Evolutionary conservation across 441 rosid species (phyloP), one percentile per base, ranked within the genome.

Genomic region (Corymbia calophylla): DNA sequence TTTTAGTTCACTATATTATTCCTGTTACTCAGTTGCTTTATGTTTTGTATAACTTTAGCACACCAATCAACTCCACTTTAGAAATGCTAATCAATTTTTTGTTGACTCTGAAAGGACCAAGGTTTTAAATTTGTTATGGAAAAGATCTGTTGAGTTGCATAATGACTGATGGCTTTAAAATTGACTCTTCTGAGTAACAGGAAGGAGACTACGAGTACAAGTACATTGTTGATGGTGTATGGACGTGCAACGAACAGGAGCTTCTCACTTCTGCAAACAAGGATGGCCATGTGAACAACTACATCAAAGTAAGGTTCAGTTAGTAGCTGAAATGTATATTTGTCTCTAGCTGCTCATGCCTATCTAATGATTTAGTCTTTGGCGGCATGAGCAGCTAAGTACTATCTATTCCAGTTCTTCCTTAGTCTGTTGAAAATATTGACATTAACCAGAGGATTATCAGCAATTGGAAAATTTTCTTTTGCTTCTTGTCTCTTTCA

Each of bases 161-260:
- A 39, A 39, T 47, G 84, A 21, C 23, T 39, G 3, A 73, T 39
- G 84, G 51, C n/a, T 27, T 25, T 27, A 32, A 77, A 51, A 88
- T n/a, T 31, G 64, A 48, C 53, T 88, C 51, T 89, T 89, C 87
- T 25, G 82, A 9, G 90, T 77, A 35, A 93, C 98, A 98, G 99
- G 99, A 96, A 92, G 99, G 99, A 91, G 89, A 88, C 88, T 98
- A 96, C 25, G 99, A 98, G 92, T 98, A 96, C 94, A 98, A 97
- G 91, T 98, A 98, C 91, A 93, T 97, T 62, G 93, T 96, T 86
- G 96, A 98, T 92, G 99, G 98, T 48, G 94, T 94, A 90, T 98
- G 99, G 99, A 90, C 64, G 17, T 89, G 91, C 94, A 97, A 96
- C 87, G 80, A 93, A 84, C 87, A 87, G 15, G 99, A 95, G 93